These are phyloP conservation scores for Tuber brumale DNA, from an alignment of 495 filamentous ascomycete species.

Conservation along the genomic window DNA sequence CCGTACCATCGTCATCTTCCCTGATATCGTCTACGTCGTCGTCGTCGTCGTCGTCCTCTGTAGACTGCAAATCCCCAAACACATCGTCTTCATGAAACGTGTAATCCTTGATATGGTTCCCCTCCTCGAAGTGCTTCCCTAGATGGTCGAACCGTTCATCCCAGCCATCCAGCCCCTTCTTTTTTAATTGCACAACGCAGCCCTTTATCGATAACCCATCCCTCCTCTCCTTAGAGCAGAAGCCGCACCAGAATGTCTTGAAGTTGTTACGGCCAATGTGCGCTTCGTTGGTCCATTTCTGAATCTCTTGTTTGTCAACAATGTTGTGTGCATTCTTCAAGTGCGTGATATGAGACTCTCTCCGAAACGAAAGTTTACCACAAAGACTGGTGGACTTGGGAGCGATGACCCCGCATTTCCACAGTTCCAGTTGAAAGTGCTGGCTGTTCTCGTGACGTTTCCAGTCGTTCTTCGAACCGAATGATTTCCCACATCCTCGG, in stretches of 20 bases:
- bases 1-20: not conserved
- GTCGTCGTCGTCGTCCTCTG: conserved; percentile 38
- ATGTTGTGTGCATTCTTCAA: conserved; percentile 50
- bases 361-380: conserved; percentile 55
- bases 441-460: conserved; percentile 90
- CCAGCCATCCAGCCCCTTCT: conserved; percentile 54
- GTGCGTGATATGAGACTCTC: conserved; percentile 51
- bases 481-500: conserved; percentile 61
- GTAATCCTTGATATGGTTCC: conserved; percentile 21
- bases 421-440: conserved; percentile 68
- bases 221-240: conserved; percentile 52
- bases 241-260: conserved; percentile 81
- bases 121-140: conserved; percentile 65
- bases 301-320: conserved; percentile 45
- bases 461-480: conserved; percentile 95
- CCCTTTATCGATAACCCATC: conserved; percentile 11
- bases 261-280: conserved; percentile 66
- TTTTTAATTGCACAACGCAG: conserved; percentile 52
- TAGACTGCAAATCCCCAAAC: conserved; percentile 16
- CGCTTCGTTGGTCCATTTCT: conserved; percentile 42
- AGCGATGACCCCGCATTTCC: conserved; percentile 58
- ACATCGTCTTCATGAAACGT: conserved; percentile 32
- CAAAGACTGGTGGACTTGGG: conserved; percentile 45
- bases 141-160: conserved; percentile 84
- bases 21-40: conserved; percentile 39